Evolutionary conservation across 805 yeast species (phyloP), one percentile per base, ranked within the genome.

Genomic region (Pichia ethanolica): DNA sequence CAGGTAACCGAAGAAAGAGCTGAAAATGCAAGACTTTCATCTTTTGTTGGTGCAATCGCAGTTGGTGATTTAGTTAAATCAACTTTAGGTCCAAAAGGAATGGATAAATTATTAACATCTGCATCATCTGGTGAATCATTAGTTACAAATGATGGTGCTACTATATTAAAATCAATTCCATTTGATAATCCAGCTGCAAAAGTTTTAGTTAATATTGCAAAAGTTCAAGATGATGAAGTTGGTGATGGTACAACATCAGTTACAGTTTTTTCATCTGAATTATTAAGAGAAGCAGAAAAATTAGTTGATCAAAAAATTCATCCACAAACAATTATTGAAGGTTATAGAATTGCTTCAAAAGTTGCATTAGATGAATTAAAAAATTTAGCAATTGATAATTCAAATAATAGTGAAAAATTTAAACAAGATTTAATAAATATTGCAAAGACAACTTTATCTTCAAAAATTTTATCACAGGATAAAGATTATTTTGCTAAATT

Each of bases 231-330:
- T 67, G 96, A 95, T 53, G 97, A 91, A 68, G 96, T 91, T 57
- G 98, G 98, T 53, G 98, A 93, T 64, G 99, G 99, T 58, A 93
- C 99, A 39, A 91, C 99, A 0, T 86, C 96, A 28, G 99, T 95
- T 34, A 89, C 97, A 0, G 86, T 93, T 11, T 71, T 91, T 50
- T 82, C 91, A 40, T 90, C 97, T 9, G 98, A 93, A 69, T 75
- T 93, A 51, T 74, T 93, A 57, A 81, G 96, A 65, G 97, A 91
- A 71, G 97, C 98, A 35, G 97, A 93, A 69, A 82, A 83, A 65
- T 78, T 93, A 55, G 86, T 93, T 44, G 96, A 89, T 57, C 86
- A 83, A 66, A 90, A 86, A 64, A 93, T 93, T 56, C 99, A 93
- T 69, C 99, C 99, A 38, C 98, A 91, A 69, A 91, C 97, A 5